These are phyloP conservation scores for Heterobasidion parviporum DNA, from an alignment of 1,284 basidiomycete species.

Conservation along the genomic window DNA sequence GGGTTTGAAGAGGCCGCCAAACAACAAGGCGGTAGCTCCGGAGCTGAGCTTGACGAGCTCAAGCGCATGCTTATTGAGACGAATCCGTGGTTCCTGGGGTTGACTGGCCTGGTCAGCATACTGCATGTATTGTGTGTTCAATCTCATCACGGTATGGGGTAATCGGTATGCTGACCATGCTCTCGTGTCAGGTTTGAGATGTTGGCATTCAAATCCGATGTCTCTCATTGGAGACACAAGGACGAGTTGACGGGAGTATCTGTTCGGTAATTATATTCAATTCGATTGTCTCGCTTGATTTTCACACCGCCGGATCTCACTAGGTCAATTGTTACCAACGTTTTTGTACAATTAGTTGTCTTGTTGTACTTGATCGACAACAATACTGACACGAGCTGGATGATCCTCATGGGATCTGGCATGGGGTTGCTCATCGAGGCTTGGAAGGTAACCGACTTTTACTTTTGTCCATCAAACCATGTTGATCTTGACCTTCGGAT, in stretches of 20 bases:
- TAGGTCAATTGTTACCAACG: conserved; percentile 76
- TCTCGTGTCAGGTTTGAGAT: conserved; percentile 69
- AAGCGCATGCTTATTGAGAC: conserved; percentile 94
- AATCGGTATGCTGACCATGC: conserved; percentile 1
- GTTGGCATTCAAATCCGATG: conserved; percentile 90
- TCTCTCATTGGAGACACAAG: conserved; percentile 91
- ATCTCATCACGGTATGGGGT: not conserved
- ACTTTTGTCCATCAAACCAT: not conserved
- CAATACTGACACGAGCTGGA: conserved; percentile 91
- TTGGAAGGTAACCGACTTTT: conserved; percentile 70
- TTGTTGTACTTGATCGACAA: conserved; percentile 93
- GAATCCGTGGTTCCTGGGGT: conserved; percentile 81
- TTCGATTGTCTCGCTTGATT: conserved; percentile 6
- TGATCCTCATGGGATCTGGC: conserved; percentile 88
- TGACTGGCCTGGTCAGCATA: conserved; percentile 78
- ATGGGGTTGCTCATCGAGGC: conserved; percentile 88
- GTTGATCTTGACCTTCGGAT: not conserved
- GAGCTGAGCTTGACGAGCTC: conserved; percentile 84
- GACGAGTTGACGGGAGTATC: conserved; percentile 84
- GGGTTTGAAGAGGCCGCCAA: conserved; percentile 79
- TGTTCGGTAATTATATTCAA: conserved; percentile 42
- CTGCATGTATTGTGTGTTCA: conserved; percentile 72
- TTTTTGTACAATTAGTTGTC: conserved; percentile 85
- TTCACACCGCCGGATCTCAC: conserved; percentile 6
- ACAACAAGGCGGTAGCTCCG: conserved; percentile 52